Evolutionary conservation across 352 stramenopile genomes (phyloP).

Genomic region (Phytophthora quininea): DNA sequence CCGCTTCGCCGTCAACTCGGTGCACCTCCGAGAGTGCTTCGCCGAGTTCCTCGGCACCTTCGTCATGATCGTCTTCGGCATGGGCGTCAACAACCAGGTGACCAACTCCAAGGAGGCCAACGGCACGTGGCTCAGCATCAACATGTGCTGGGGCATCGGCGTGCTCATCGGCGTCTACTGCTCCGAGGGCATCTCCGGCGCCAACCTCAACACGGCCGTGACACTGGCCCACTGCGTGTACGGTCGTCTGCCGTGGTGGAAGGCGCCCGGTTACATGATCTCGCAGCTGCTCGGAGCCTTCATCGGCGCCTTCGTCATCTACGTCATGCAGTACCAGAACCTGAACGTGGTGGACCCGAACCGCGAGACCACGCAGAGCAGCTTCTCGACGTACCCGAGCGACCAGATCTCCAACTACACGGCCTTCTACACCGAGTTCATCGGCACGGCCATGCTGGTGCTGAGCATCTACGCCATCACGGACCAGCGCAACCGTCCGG

Average conservation of each 20-base stretch:
- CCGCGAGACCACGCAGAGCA: neutral
- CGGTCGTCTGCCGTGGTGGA: slow-evolving; percentile 10
- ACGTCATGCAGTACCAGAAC: slow-evolving; percentile 41
- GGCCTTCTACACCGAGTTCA: neutral
- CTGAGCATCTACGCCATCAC: neutral
- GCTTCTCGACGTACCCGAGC: neutral
- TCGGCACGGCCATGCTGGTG: neutral
- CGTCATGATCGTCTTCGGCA: slow-evolving; percentile 56
- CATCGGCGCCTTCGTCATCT: slow-evolving; percentile 36
- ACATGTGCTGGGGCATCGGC: slow-evolving; percentile 2
- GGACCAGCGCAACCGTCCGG: neutral
- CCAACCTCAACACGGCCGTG: neutral
- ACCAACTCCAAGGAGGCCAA: slow-evolving; percentile 40
- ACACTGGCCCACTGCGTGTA: neutral
- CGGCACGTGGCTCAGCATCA: slow-evolving; percentile 63
- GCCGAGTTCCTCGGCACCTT: slow-evolving; percentile 52
- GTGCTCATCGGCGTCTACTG: neutral
- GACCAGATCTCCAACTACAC: neutral
- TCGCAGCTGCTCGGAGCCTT: slow-evolving; percentile 47
- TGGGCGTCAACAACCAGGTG: slow-evolving; percentile 57
- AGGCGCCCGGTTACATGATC: slow-evolving; percentile 46
- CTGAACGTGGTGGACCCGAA: neutral
- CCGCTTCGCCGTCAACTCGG: slow-evolving; percentile 17
- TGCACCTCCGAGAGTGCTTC: slow-evolving; percentile 42
- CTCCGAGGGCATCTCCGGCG: neutral